A percentile compares a stretch with the other conserved stretches of the same genome.
phyloP scores from a whole-genome alignment of 371 early-diverging fungal genomes.

The Smittium culicis region DNA sequence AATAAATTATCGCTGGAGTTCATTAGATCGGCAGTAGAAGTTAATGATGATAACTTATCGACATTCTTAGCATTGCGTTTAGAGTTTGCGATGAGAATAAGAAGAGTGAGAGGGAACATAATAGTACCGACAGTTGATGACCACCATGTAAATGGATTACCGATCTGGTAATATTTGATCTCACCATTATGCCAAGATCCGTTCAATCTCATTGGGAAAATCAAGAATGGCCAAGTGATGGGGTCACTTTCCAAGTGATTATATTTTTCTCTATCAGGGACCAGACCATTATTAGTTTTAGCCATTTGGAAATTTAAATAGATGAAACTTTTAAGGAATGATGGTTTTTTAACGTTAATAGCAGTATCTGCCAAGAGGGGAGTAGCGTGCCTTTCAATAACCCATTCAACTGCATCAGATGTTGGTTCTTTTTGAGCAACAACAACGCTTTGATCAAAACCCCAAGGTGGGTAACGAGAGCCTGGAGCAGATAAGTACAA shows the following conservation, averaged over 20 bases:
- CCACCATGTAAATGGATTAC: conserved; percentile 97
- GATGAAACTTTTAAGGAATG: conserved; percentile 77
- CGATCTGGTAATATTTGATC: conserved; percentile 89
- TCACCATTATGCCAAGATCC: conserved; percentile 76
- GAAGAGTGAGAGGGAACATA: conserved; percentile 33
- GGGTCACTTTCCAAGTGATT: conserved; percentile 81
- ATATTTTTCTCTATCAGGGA: conserved; percentile 94
- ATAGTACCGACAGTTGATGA: conserved; percentile 52
- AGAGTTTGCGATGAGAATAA: conserved; percentile 27
- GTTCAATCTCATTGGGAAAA: conserved; percentile 93
- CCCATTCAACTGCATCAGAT: conserved; percentile 62
- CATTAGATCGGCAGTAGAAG: too few species aligned
- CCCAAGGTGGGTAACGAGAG: conserved; percentile 91
- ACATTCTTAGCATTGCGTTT: conserved; percentile 48
- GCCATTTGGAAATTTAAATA: conserved; percentile 97
- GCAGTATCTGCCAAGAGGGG: conserved; percentile 44
- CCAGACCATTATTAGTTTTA: conserved; percentile 95
- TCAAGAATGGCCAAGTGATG: conserved; percentile 86
- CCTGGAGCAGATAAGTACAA: conserved; percentile 69
- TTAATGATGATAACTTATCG: too few species aligned
- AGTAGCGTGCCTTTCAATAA: conserved; percentile 86
- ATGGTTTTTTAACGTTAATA: conserved; percentile 32
- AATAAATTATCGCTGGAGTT: too few species aligned
- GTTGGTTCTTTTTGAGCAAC: conserved; percentile 46
- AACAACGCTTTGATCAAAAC: conserved; percentile 95